These are phyloP conservation scores for Phytophthora gonapodyides DNA, from an alignment of 352 stramenopile genomes.

Conservation along the genomic window DNA sequence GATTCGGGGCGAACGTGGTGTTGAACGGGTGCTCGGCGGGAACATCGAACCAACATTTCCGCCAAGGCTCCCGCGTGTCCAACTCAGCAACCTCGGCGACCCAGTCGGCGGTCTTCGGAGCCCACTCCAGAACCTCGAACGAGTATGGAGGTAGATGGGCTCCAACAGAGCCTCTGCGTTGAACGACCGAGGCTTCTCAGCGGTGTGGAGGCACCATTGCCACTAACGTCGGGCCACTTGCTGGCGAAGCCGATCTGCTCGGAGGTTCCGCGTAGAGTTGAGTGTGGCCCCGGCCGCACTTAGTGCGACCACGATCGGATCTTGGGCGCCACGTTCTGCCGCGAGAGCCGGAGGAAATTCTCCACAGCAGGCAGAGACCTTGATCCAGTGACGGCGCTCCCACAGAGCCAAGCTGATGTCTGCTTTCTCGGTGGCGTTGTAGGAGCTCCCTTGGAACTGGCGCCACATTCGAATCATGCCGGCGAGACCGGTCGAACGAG, in stretches of 20 bases:
- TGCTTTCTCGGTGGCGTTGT: background rate
- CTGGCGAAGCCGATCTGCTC: background rate
- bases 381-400: constrained; percentile 1
- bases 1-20: background rate
- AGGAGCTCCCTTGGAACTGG: too few relatives aligned
- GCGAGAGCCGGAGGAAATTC: background rate
- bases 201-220: background rate
- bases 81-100: background rate
- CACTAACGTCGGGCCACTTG: background rate
- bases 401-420: background rate
- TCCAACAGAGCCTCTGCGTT: background rate
- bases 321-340: background rate
- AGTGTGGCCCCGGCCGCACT: background rate
- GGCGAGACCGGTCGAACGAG: too few relatives aligned
- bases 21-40: background rate
- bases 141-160: constrained; percentile 3
- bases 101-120: background rate
- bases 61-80: constrained; percentile 1
- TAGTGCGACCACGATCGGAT: background rate
- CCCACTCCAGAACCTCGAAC: background rate
- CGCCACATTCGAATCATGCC: too few relatives aligned
- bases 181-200: too few relatives aligned
- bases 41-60: constrained; percentile 3
- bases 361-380: background rate
- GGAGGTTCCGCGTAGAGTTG: background rate